Evolutionary conservation across 2,329 filamentous ascomycete species (phyloP).

Genomic region (Zymoseptoria tritici): DNA sequence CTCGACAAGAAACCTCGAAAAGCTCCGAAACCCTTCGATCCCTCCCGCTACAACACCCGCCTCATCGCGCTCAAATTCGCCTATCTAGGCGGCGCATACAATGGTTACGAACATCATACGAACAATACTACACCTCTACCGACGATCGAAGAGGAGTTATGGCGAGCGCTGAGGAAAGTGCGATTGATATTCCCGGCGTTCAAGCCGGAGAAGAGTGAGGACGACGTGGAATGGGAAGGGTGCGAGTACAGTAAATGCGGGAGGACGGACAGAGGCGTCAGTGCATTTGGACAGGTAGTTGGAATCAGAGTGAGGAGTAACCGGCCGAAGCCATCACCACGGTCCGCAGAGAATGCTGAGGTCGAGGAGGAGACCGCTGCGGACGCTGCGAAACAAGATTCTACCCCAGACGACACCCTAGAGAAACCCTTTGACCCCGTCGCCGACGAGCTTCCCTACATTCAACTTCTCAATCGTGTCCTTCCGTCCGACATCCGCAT

Average conservation of each 20-base stretch:
- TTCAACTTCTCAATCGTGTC: slow-evolving; percentile 74
- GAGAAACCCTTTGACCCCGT: slow-evolving; percentile 54
- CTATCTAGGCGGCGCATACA: slow-evolving; percentile 84
- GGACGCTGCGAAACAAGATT: slow-evolving; percentile 8
- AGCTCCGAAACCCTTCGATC: slow-evolving; percentile 55
- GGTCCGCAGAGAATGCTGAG: slow-evolving; percentile 3
- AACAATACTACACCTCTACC: slow-evolving; percentile 61
- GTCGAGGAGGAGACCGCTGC: slow-evolving; percentile 9
- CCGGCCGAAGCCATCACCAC: slow-evolving; percentile 42
- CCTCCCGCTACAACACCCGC: slow-evolving; percentile 72
- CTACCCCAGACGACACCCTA: slow-evolving; percentile 3
- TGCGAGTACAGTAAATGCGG: slow-evolving; percentile 95
- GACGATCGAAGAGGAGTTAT: slow-evolving; percentile 87
- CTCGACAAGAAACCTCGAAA: slow-evolving; percentile 31
- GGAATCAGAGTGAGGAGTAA: slow-evolving; percentile 75
- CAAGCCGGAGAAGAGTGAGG: slow-evolving; percentile 29
- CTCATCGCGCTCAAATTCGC: slow-evolving; percentile 88
- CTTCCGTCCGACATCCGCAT: slow-evolving; percentile 84
- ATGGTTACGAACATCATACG: slow-evolving; percentile 82
- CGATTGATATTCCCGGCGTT: slow-evolving; percentile 67
- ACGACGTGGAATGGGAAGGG: slow-evolving; percentile 66
- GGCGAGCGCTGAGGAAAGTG: slow-evolving; percentile 78
- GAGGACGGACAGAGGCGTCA: slow-evolving; percentile 85
- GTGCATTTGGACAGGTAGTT: slow-evolving; percentile 94
- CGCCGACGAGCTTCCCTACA: slow-evolving; percentile 75